phyloP scores from a whole-genome alignment of 2,329 filamentous ascomycete species.

The Metarhizium guizhouense region DNA sequence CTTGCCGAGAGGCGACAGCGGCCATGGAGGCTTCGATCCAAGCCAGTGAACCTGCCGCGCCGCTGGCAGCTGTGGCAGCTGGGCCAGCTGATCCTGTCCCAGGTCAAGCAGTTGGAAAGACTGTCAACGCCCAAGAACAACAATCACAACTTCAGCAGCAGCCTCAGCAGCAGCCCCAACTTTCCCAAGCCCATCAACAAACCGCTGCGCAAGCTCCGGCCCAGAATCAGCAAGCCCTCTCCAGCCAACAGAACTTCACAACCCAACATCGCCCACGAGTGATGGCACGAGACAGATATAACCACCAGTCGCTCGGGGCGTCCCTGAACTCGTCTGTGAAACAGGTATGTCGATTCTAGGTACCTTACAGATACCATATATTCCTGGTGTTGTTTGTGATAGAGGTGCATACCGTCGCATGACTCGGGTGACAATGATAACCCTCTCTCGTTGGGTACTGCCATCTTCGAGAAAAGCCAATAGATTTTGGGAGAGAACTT shows the following conservation, averaged over 20 bases:
- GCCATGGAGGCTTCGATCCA: conserved; percentile 4
- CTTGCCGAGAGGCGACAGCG: not conserved
- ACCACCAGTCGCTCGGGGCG: conserved; percentile 57
- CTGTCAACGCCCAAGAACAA: not conserved
- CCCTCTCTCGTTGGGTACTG: not conserved
- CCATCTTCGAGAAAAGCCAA: not conserved
- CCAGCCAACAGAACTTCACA: conserved; percentile 11
- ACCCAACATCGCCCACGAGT: conserved; percentile 17
- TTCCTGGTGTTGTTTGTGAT: not conserved
- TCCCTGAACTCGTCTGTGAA: conserved; percentile 58
- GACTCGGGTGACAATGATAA: not conserved
- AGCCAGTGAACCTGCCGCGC: not conserved
- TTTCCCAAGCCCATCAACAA: not conserved
- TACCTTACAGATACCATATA: not conserved
- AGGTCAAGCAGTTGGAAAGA: not conserved
- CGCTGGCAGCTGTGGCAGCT: not conserved
- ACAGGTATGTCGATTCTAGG: conserved; percentile 43
- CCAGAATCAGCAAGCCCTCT: conserved; percentile 5
- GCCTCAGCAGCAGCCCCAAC: conserved; percentile 9
- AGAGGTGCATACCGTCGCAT: not conserved
- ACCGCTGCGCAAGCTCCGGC: conserved; percentile 10
- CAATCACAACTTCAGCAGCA: conserved; percentile 10
- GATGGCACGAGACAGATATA: conserved; percentile 42
- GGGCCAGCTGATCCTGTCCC: conserved; percentile 1
- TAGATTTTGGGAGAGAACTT: not conserved